Evolutionary conservation across 2,329 filamentous ascomycete genomes (phyloP).

Genomic region (Alternaria gaisen): DNA sequence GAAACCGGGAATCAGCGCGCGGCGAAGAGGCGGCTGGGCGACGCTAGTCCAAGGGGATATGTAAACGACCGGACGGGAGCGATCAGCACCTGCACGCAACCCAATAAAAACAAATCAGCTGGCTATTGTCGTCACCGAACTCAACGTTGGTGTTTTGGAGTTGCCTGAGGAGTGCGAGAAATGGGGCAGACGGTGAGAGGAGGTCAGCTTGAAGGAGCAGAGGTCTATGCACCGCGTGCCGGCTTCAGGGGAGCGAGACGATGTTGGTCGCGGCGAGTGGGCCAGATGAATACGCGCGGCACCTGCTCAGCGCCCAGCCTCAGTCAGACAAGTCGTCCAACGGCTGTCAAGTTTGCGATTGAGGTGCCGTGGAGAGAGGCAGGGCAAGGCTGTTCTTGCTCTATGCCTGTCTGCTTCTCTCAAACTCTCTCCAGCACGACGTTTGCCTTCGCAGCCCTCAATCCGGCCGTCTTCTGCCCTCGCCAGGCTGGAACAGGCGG

Average conservation of each 20-base stretch:
- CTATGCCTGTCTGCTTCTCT: neutral
- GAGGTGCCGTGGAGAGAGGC: neutral
- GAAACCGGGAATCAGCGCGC: constrained; percentile 43
- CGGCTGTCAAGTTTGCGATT: constrained; percentile 14
- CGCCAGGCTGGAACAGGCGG: constrained; percentile 16
- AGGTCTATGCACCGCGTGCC: constrained; percentile 31
- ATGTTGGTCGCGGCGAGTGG: constrained; percentile 36
- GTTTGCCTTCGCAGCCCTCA: constrained; percentile 18
- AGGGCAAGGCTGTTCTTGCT: neutral
- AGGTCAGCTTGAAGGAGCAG: constrained; percentile 30
- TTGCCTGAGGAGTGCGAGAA: constrained; percentile 37
- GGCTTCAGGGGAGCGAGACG: constrained; percentile 44
- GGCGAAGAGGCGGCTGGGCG: constrained; percentile 37
- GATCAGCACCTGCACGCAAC: constrained; percentile 40
- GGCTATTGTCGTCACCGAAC: constrained; percentile 31
- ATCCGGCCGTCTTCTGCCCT: constrained; percentile 16
- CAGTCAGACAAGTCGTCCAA: constrained; percentile 11
- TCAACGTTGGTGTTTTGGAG: constrained; percentile 24
- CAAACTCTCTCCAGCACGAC: constrained; percentile 6
- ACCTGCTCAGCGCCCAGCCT: constrained; percentile 28
- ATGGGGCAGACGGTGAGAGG: constrained; percentile 29
- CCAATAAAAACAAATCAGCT: constrained; percentile 20
- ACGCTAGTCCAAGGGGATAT: constrained; percentile 27
- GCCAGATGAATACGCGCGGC: constrained; percentile 37
- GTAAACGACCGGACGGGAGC: constrained; percentile 43